A percentile compares a stretch with the other conserved stretches of the same genome.
These are phyloP conservation scores for Boeremia lycopersici DNA, from an alignment of 2,329 filamentous ascomycete genomes.

Conservation along the genomic window DNA sequence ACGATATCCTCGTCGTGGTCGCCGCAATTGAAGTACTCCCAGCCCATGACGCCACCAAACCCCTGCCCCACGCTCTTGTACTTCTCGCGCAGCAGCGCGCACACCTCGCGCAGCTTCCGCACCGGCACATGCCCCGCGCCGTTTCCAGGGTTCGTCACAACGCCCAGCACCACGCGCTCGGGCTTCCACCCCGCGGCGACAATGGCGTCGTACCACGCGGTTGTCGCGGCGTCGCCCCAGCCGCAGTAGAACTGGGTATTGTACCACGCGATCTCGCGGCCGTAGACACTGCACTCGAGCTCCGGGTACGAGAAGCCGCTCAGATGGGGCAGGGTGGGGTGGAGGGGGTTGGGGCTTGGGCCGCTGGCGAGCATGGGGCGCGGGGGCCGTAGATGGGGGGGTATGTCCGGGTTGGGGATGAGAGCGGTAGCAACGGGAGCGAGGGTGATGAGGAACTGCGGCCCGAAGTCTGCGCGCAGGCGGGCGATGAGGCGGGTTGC, in stretches of 20 bases:
- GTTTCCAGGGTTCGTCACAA: constrained; percentile 79
- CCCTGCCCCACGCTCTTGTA: constrained; percentile 55
- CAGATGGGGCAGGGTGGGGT: constrained; percentile 61
- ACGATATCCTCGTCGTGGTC: constrained; percentile 37
- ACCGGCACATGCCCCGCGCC: constrained; percentile 68
- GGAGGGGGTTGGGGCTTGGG: constrained; percentile 41
- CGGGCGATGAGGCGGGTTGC: constrained; percentile 59
- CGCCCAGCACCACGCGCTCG: constrained; percentile 75
- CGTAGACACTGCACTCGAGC: constrained; percentile 61
- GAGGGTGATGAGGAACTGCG: constrained; percentile 75
- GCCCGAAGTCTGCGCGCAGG: constrained; percentile 67
- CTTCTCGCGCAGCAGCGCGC: constrained; percentile 62
- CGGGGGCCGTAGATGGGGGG: constrained; percentile 37
- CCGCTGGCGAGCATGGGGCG: constrained; percentile 37
- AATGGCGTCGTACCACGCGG: constrained; percentile 59
- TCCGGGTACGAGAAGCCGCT: constrained; percentile 82
- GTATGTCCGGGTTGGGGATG: constrained; percentile 52
- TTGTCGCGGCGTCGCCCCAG: constrained; percentile 71
- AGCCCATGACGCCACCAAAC: constrained; percentile 91
- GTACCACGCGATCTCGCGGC: constrained; percentile 74
- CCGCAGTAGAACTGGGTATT: constrained; percentile 94
- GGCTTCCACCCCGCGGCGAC: constrained; percentile 72
- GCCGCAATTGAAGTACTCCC: constrained; percentile 88
- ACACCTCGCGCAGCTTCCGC: constrained; percentile 61
- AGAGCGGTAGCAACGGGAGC: constrained; percentile 82